These are phyloP conservation scores for Ceratobasidium sp. DNA, from an alignment of 1,284 basidiomycete genomes.

Conservation along the genomic window DNA sequence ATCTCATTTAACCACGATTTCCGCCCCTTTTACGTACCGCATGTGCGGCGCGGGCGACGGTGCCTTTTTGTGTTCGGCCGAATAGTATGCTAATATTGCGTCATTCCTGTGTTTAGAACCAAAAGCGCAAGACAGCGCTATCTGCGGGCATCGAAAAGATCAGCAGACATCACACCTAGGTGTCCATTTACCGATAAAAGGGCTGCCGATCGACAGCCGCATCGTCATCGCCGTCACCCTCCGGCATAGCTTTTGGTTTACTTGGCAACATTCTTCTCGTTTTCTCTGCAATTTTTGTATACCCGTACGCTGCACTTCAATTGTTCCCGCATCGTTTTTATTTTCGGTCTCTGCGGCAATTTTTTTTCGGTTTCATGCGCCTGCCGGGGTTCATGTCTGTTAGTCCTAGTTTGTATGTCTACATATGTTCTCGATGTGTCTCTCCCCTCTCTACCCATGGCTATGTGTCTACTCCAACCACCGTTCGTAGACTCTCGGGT, in stretches of 20 bases:
- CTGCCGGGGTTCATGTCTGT: slow-evolving; percentile 16
- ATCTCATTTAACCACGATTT: slow-evolving; percentile 50
- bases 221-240: slow-evolving; percentile 5
- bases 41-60: slow-evolving; percentile 7
- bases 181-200: not conserved
- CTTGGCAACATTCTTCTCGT: not conserved
- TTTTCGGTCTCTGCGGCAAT: slow-evolving; percentile 12
- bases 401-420: slow-evolving; percentile 7
- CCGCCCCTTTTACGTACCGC: slow-evolving; percentile 45
- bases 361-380: slow-evolving; percentile 10
- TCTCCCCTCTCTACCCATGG: slow-evolving; percentile 8
- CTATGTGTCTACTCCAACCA: not conserved
- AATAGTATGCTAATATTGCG: slow-evolving; percentile 45
- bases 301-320: slow-evolving; percentile 17
- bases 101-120: slow-evolving; percentile 53
- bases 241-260: not conserved
- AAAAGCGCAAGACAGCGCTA: slow-evolving; percentile 55
- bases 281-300: not conserved
- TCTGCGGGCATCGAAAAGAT: slow-evolving; percentile 76
- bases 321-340: slow-evolving; percentile 8
- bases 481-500: slow-evolving; percentile 24
- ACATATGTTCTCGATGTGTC: not conserved
- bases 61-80: slow-evolving; percentile 38
- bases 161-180: slow-evolving; percentile 61
- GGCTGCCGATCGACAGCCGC: not conserved